Evolutionary conservation across 2,329 filamentous ascomycete species (phyloP).

Genomic region (Clarireedia monteithiana): DNA sequence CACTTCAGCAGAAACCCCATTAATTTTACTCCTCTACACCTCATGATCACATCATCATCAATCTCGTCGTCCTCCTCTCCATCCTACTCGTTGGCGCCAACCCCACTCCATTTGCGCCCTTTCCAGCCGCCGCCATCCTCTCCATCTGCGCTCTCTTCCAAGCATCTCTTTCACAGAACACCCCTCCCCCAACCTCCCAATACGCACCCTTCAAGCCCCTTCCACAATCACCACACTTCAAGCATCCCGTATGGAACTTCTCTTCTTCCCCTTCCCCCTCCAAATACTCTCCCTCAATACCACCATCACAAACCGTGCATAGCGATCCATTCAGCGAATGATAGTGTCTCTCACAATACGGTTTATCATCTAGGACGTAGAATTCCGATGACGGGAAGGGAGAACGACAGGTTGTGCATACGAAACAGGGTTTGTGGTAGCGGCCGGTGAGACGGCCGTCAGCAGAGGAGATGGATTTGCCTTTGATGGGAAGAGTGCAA

Average conservation of each 20-base stretch:
- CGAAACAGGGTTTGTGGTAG: conserved; percentile 93
- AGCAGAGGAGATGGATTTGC: conserved; percentile 89
- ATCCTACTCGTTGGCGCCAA: conserved; percentile 27
- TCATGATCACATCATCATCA: conserved; percentile 39
- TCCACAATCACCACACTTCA: conserved; percentile 75
- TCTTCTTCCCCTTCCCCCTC: conserved; percentile 63
- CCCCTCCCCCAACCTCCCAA: conserved; percentile 73
- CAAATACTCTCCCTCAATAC: conserved; percentile 90
- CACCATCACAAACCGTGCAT: conserved; percentile 69
- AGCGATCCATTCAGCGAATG: conserved; percentile 84
- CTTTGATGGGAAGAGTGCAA: conserved; percentile 69
- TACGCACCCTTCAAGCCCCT: conserved; percentile 74
- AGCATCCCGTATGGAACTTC: conserved; percentile 84
- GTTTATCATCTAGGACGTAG: conserved; percentile 80
- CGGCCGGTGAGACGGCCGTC: conserved; percentile 87
- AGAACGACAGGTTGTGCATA: conserved; percentile 73
- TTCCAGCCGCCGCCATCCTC: conserved; percentile 19
- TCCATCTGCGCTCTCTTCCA: conserved; percentile 29
- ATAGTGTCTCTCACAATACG: conserved; percentile 89
- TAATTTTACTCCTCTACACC: background rate
- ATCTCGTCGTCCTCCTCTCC: conserved; percentile 40
- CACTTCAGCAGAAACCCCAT: background rate
- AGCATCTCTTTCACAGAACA: conserved; percentile 85
- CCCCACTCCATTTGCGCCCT: conserved; percentile 15
- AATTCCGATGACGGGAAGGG: conserved; percentile 85